phyloP scores from a whole-genome alignment of 495 filamentous ascomycete species.

The Diplogelasinospora grovesii region DNA sequence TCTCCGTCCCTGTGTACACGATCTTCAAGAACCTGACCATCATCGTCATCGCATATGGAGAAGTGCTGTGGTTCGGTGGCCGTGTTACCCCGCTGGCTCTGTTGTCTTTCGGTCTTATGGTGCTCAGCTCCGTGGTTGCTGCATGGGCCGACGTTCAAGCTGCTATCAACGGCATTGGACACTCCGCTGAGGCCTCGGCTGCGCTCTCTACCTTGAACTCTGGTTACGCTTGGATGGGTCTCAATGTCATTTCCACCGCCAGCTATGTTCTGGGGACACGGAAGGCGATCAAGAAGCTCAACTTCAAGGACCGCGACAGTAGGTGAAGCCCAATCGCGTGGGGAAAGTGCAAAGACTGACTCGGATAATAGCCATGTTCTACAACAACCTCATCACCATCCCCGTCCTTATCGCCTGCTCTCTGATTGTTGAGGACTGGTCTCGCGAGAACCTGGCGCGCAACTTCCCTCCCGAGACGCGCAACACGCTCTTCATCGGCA shows the following conservation, averaged over 20 bases:
- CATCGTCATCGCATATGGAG: slow-evolving; percentile 96
- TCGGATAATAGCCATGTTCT: slow-evolving; percentile 81
- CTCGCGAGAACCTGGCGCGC: slow-evolving; percentile 66
- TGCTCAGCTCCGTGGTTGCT: slow-evolving; percentile 87
- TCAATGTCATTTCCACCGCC: slow-evolving; percentile 95
- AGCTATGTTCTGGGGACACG: slow-evolving; percentile 89
- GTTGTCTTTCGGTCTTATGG: slow-evolving; percentile 97
- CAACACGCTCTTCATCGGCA: slow-evolving; percentile 71
- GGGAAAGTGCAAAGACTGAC: slow-evolving; percentile 6
- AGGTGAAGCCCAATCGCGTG: slow-evolving; percentile 33
- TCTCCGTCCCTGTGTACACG: slow-evolving; percentile 97
- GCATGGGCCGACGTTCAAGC: slow-evolving; percentile 98
- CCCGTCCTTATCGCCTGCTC: slow-evolving; percentile 82
- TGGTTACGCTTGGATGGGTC: slow-evolving; percentile 95
- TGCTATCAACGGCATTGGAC: slow-evolving; percentile 58
- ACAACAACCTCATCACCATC: slow-evolving; percentile 98
- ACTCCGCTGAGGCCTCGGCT: slow-evolving; percentile 54
- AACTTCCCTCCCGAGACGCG: slow-evolving; percentile 82
- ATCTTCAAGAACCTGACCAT: slow-evolving; percentile 99
- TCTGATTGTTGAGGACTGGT: slow-evolving; percentile 87
- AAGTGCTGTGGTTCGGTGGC: slow-evolving; percentile 98
- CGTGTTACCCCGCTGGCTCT: slow-evolving; percentile 81
- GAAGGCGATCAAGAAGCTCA: slow-evolving; percentile 98
- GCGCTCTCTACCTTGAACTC: slow-evolving; percentile 87
- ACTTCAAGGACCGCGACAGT: slow-evolving; percentile 99